Percentiles rank a stretch among this genome's conserved stretches.
phyloP scores from a whole-genome alignment of 306 rosid genomes.

The Psophocarpus tetragonolobus region DNA sequence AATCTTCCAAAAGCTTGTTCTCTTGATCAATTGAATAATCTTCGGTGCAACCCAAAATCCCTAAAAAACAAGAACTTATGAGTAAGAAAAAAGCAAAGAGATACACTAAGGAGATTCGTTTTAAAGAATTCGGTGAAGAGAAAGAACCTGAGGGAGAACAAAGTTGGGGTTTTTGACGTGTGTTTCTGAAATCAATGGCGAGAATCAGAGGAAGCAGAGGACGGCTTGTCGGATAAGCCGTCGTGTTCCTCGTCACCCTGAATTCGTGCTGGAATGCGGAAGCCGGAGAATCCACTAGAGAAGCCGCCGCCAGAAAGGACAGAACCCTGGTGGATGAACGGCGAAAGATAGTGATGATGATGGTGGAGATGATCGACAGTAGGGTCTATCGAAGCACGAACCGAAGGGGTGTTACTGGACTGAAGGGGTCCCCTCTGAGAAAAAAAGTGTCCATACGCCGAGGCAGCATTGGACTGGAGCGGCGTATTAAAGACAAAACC shows the following conservation, averaged over 20 bases:
- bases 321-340: slow-evolving; percentile 52
- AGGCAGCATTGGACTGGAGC: slow-evolving; percentile 36
- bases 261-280: slow-evolving; percentile 83
- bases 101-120: neutral
- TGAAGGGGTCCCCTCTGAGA: slow-evolving; percentile 99
- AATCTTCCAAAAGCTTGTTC: neutral
- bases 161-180: slow-evolving; percentile 26
- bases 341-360: slow-evolving; percentile 43
- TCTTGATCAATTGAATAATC: slow-evolving; percentile 29
- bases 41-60: neutral
- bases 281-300: slow-evolving; percentile 71
- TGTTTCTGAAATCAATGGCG: slow-evolving; percentile 64
- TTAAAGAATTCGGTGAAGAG: slow-evolving; percentile 22
- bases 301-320: slow-evolving; percentile 41
- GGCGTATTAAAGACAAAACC: slow-evolving; percentile 56
- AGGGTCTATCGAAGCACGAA: slow-evolving; percentile 91
- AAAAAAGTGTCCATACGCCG: slow-evolving; percentile 58
- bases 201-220: slow-evolving; percentile 99
- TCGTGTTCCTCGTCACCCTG: slow-evolving; percentile 97
- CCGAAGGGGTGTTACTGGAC: slow-evolving; percentile 94
- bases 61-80: neutral
- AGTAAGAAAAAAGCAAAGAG: neutral
- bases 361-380: slow-evolving; percentile 27
- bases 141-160: slow-evolving; percentile 50
- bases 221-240: slow-evolving; percentile 86